Percentiles rank a stretch among this genome's conserved stretches.
Evolutionary conservation across 2,329 filamentous ascomycete genomes (phyloP).

Genomic region (Paecilomyces variotii): DNA sequence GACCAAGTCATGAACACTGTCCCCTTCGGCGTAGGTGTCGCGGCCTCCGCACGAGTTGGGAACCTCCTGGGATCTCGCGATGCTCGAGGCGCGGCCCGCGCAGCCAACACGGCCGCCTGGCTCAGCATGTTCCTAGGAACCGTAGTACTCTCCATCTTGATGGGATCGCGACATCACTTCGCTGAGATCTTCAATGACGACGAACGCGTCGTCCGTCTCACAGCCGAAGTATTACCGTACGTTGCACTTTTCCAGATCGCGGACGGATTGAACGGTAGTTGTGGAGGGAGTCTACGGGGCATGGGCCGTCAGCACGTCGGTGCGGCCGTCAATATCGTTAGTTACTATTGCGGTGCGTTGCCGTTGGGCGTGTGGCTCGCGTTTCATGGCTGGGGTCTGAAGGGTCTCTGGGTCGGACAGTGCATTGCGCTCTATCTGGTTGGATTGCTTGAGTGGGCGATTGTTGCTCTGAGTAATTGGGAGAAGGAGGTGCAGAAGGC

Average conservation of each 20-base stretch:
- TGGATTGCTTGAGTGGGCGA: constrained; percentile 67
- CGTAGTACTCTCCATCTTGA: constrained; percentile 58
- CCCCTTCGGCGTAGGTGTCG: constrained; percentile 78
- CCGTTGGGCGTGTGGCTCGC: constrained; percentile 78
- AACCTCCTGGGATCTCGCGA: constrained; percentile 68
- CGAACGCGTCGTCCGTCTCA: constrained; percentile 60
- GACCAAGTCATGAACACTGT: constrained; percentile 81
- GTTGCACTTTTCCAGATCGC: constrained; percentile 87
- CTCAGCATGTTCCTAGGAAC: constrained; percentile 63
- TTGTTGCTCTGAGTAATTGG: constrained; percentile 73
- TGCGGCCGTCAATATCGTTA: constrained; percentile 70
- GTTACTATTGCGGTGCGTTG: constrained; percentile 75
- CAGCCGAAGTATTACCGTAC: constrained; percentile 73
- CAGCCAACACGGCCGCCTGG: constrained; percentile 67
- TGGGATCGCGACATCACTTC: constrained; percentile 64
- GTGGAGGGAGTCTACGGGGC: constrained; percentile 69
- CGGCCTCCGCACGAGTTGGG: constrained; percentile 67
- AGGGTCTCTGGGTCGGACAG: constrained; percentile 75
- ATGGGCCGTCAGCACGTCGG: constrained; percentile 85
- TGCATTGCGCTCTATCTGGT: constrained; percentile 76
- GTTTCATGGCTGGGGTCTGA: constrained; percentile 76
- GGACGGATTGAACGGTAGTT: constrained; percentile 77
- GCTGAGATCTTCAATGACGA: constrained; percentile 78
- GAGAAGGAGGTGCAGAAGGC: constrained; percentile 63
- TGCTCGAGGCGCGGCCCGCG: constrained; percentile 56